A percentile compares a stretch with the other conserved stretches of the same genome.
Conservation (phyloP, 2,329 filamentous ascomycete species). For the Aaosphaeria pasadenensis region DNA sequence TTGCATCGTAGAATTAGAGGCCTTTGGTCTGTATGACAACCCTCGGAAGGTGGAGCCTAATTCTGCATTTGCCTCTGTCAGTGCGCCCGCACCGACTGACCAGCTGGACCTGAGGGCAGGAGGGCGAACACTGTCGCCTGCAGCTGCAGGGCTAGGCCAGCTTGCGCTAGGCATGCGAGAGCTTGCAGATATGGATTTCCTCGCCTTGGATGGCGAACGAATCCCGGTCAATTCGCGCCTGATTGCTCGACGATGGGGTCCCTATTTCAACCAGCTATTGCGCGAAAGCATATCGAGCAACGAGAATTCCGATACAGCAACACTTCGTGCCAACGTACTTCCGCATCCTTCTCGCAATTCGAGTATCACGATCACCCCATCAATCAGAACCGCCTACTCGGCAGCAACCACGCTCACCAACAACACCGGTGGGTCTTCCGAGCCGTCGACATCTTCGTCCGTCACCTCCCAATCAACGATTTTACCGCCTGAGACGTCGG, state of each 20-base stretch:
- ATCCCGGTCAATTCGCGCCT: slow-evolving; percentile 93
- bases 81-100: slow-evolving; percentile 61
- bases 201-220: slow-evolving; percentile 85
- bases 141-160: slow-evolving; percentile 82
- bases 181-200: slow-evolving; percentile 92
- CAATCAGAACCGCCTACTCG: slow-evolving; percentile 52
- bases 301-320: slow-evolving; percentile 67
- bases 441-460: slow-evolving; percentile 34
- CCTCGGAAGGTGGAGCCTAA: slow-evolving; percentile 74
- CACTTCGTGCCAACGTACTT: slow-evolving; percentile 60
- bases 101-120: slow-evolving; percentile 60
- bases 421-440: slow-evolving; percentile 33
- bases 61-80: slow-evolving; percentile 82
- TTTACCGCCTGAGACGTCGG: slow-evolving; percentile 53
- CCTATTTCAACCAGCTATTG: slow-evolving; percentile 90
- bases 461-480: slow-evolving; percentile 42
- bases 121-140: slow-evolving; percentile 70
- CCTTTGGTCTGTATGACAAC: slow-evolving; percentile 96
- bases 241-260: slow-evolving; percentile 84
- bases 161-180: slow-evolving; percentile 78
- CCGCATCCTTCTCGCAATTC: slow-evolving; percentile 68
- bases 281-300: slow-evolving; percentile 70
- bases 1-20: slow-evolving; percentile 94
- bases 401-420: slow-evolving; percentile 42
- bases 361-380: slow-evolving; percentile 78